phyloP scores from a whole-genome alignment of 495 filamentous ascomycete genomes.

The Durotheca rogersii region DNA sequence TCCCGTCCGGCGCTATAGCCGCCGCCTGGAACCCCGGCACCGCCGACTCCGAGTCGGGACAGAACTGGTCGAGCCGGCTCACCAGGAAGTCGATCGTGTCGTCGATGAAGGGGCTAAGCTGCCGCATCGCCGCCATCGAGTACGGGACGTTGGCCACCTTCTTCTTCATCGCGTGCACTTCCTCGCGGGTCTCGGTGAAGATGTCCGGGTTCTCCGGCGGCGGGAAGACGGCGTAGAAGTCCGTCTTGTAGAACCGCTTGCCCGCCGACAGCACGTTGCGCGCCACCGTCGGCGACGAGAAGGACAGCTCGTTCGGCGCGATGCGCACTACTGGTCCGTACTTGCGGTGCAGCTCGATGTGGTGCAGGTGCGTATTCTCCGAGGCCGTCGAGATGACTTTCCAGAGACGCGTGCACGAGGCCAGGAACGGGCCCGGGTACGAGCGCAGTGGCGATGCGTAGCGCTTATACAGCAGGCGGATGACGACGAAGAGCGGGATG shows the following conservation, averaged over 20 bases:
- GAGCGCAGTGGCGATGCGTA: constrained; percentile 49
- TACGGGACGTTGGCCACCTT: constrained; percentile 56
- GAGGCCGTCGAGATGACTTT: constrained; percentile 40
- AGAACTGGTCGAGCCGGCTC: constrained; percentile 42
- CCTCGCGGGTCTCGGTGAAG: constrained; percentile 57
- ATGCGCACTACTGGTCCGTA: constrained; percentile 60
- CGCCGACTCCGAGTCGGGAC: constrained; percentile 28
- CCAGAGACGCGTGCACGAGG: constrained; percentile 51
- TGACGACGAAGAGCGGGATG: constrained; percentile 33
- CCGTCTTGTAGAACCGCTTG: constrained; percentile 58
- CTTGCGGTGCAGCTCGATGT: constrained; percentile 51
- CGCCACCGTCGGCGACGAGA: constrained; percentile 53
- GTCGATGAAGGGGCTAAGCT: constrained; percentile 49
- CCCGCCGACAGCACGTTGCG: constrained; percentile 50
- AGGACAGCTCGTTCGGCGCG: constrained; percentile 56
- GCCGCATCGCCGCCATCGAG: constrained; percentile 55
- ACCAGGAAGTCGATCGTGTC: constrained; percentile 48
- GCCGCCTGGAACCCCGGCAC: constrained; percentile 27
- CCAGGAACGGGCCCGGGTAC: constrained; percentile 53
- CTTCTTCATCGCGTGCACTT: constrained; percentile 57
- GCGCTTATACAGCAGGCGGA: constrained; percentile 41
- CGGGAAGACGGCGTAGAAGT: constrained; percentile 57
- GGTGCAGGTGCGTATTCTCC: constrained; percentile 46
- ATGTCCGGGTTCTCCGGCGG: constrained; percentile 60
- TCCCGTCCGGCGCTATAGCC: constrained; percentile 27